Evolutionary conservation across 2,329 filamentous ascomycete species (phyloP).

Genomic region (Fonsecaea pedrosoi): DNA sequence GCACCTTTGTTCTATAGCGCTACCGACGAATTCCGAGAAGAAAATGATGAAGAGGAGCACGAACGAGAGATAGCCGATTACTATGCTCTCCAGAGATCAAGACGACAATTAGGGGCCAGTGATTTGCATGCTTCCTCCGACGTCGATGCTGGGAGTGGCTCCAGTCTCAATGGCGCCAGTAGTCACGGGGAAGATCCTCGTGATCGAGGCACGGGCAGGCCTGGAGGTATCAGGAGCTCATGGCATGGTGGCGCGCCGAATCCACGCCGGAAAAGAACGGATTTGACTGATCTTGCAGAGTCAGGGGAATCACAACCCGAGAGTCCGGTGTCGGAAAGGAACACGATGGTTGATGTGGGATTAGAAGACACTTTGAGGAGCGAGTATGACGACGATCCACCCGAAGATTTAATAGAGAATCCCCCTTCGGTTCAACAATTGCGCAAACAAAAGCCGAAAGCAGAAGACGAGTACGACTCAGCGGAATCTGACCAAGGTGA

Average conservation of each 20-base stretch:
- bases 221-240: slow-evolving; percentile 62
- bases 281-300: slow-evolving; percentile 46
- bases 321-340: slow-evolving; percentile 54
- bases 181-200: slow-evolving; percentile 49
- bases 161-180: slow-evolving; percentile 63
- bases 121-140: slow-evolving; percentile 85
- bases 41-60: slow-evolving; percentile 90
- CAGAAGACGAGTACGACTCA: slow-evolving; percentile 48
- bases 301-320: slow-evolving; percentile 47
- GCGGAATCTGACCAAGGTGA: slow-evolving; percentile 61
- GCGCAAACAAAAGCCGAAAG: slow-evolving; percentile 52
- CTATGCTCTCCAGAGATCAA: slow-evolving; percentile 86
- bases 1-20: slow-evolving; percentile 95
- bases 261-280: slow-evolving; percentile 48
- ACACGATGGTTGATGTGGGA: slow-evolving; percentile 81
- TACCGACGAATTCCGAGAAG: slow-evolving; percentile 87
- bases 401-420: slow-evolving; percentile 55
- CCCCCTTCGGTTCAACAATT: slow-evolving; percentile 66
- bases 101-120: slow-evolving; percentile 84
- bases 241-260: slow-evolving; percentile 59
- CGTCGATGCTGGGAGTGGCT: slow-evolving; percentile 71
- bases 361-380: slow-evolving; percentile 70
- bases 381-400: slow-evolving; percentile 51
- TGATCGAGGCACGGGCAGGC: slow-evolving; percentile 50
- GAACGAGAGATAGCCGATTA: slow-evolving; percentile 92